These are phyloP conservation scores for Monosporascus cannonballus DNA, from an alignment of 2,329 filamentous ascomycete species.

Conservation along the genomic window DNA sequence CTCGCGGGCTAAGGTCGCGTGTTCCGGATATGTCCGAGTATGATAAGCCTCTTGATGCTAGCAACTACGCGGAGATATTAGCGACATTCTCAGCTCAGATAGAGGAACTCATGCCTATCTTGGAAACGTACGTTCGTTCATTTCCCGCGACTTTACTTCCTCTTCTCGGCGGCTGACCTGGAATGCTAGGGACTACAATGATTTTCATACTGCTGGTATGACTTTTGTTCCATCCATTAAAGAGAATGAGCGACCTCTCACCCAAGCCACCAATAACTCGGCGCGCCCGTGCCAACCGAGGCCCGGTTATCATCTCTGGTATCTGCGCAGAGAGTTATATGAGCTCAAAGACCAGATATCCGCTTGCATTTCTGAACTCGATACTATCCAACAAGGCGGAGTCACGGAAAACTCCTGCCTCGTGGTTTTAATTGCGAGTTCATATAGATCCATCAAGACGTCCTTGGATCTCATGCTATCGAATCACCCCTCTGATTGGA, in stretches of 20 bases:
- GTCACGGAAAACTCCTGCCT: neutral
- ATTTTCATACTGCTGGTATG: slow-evolving; percentile 8
- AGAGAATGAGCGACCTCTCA: neutral
- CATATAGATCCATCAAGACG: slow-evolving; percentile 11
- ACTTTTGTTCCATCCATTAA: neutral
- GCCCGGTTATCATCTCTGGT: slow-evolving; percentile 3
- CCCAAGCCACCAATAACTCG: neutral
- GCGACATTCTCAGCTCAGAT: slow-evolving; percentile 10
- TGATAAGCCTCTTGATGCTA: neutral
- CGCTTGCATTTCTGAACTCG: slow-evolving; percentile 10
- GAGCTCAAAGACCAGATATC: slow-evolving; percentile 17
- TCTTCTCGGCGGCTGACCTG: neutral
- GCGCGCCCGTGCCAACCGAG: neutral
- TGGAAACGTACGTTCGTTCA: slow-evolving; percentile 10
- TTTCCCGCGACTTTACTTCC: neutral
- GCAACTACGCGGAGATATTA: slow-evolving; percentile 3
- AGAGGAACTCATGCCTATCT: slow-evolving; percentile 12
- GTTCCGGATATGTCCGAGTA: neutral
- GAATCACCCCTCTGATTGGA: slow-evolving; percentile 18
- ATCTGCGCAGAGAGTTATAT: slow-evolving; percentile 16
- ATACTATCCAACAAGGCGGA: slow-evolving; percentile 1
- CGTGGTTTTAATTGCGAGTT: neutral
- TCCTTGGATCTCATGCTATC: slow-evolving; percentile 14
- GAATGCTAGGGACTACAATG: slow-evolving; percentile 15
- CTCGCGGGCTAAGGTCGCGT: too few species aligned